These are phyloP conservation scores for Aspergillus niger DNA, from an alignment of 2,329 filamentous ascomycete species.

Conservation along the genomic window DNA sequence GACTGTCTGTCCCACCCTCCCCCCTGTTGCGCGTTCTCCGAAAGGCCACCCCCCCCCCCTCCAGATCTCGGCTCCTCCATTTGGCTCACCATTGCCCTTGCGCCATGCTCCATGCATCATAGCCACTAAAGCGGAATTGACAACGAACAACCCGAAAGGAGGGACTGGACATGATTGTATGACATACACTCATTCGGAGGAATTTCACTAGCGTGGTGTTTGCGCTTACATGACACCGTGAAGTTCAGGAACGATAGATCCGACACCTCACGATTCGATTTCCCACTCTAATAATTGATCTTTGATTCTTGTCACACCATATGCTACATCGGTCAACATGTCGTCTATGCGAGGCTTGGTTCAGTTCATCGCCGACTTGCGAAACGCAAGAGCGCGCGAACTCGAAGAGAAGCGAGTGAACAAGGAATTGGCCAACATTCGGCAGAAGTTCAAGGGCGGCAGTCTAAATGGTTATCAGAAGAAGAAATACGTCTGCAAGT, in stretches of 20 bases:
- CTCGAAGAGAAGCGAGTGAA: constrained; percentile 99
- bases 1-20: neutral
- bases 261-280: neutral
- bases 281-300: neutral
- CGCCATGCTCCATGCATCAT: constrained; percentile 30
- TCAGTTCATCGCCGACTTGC: constrained; percentile 95
- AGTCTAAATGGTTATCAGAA: constrained; percentile 95
- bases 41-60: neutral
- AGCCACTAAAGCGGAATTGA: constrained; percentile 8
- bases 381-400: constrained; percentile 92
- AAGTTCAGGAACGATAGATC: neutral
- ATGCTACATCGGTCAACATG: constrained; percentile 30
- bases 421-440: constrained; percentile 97
- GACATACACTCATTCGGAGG: constrained; percentile 19
- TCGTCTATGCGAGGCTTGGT: constrained; percentile 72
- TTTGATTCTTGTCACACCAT: neutral
- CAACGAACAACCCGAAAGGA: constrained; percentile 1
- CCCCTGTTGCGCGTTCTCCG: constrained; percentile 14
- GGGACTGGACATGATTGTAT: constrained; percentile 35
- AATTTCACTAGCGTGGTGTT: constrained; percentile 2
- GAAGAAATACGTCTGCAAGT: constrained; percentile 99
- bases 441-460: constrained; percentile 97
- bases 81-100: constrained; percentile 11
- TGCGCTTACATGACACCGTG: neutral
- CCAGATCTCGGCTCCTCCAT: constrained; percentile 9